phyloP scores from a whole-genome alignment of 1,284 basidiomycete species.

The Hemileia vastatrix region DNA sequence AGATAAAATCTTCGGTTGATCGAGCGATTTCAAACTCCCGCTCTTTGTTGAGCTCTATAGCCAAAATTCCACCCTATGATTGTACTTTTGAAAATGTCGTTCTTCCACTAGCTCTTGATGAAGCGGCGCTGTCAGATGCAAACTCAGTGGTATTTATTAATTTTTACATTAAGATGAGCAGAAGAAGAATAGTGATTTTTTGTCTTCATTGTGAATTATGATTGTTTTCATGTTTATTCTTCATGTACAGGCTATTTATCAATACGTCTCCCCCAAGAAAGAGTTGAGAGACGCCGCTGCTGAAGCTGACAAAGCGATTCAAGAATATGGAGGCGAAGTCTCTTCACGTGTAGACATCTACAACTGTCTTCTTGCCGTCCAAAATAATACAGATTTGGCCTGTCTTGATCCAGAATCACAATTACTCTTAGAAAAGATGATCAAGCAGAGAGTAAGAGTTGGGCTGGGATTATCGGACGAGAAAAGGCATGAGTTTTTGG shows the following conservation, averaged over 20 bases:
- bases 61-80: constrained; percentile 53
- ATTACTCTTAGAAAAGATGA: constrained; percentile 63
- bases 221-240: background rate
- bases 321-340: constrained; percentile 59
- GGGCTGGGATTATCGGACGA: constrained; percentile 60
- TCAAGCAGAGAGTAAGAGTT: constrained; percentile 63
- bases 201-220: background rate
- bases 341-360: constrained; percentile 69
- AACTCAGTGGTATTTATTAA: constrained; percentile 48
- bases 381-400: constrained; percentile 56
- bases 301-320: constrained; percentile 56
- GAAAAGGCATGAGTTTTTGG: constrained; percentile 53
- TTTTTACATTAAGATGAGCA: too few species aligned
- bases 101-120: constrained; percentile 54
- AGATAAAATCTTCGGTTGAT: constrained; percentile 55
- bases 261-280: constrained; percentile 62
- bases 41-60: constrained; percentile 55
- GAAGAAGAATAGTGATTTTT: too few species aligned
- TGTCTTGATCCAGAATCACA: constrained; percentile 58
- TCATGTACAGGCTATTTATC: constrained; percentile 54
- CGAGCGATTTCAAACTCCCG: constrained; percentile 55
- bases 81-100: constrained; percentile 47
- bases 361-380: constrained; percentile 58
- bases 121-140: constrained; percentile 54
- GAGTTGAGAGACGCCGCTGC: constrained; percentile 64